These are phyloP conservation scores for Arachis hypogaea DNA, from an alignment of 306 rosid species.

Conservation along the genomic window DNA sequence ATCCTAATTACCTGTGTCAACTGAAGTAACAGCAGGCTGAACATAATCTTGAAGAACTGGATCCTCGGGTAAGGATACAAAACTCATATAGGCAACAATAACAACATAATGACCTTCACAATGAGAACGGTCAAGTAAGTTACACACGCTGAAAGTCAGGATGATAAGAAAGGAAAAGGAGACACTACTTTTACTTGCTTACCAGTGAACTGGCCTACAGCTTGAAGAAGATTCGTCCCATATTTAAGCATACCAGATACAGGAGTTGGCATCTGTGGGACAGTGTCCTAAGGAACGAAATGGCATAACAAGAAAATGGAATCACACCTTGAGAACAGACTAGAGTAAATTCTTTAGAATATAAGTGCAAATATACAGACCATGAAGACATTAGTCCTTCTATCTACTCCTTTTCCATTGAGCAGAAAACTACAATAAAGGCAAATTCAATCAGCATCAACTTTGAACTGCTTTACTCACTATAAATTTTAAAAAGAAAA, in stretches of 20 bases:
- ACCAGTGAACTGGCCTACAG: slow-evolving; percentile 89
- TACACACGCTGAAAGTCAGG: slow-evolving; percentile 35
- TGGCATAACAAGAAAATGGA: slow-evolving; percentile 22
- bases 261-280: slow-evolving; percentile 86
- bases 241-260: slow-evolving; percentile 68
- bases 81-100: slow-evolving; percentile 72
- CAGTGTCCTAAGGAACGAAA: slow-evolving; percentile 68
- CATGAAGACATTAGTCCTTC: slow-evolving; percentile 60
- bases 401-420: slow-evolving; percentile 77
- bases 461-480: slow-evolving; percentile 12
- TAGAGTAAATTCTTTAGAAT: slow-evolving; percentile 25
- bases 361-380: slow-evolving; percentile 51
- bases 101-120: slow-evolving; percentile 75
- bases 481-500: slow-evolving; percentile 5
- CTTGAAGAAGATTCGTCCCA: slow-evolving; percentile 93
- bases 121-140: slow-evolving; percentile 42
- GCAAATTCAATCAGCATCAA: slow-evolving; percentile 45
- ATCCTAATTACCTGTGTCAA: slow-evolving; percentile 62
- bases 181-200: slow-evolving; percentile 40
- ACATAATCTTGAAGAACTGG: slow-evolving; percentile 66
- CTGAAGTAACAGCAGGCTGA: slow-evolving; percentile 55
- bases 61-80: slow-evolving; percentile 46
- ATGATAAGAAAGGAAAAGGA: slow-evolving; percentile 25
- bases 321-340: slow-evolving; percentile 35
- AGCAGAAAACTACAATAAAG: slow-evolving; percentile 73